These are phyloP conservation scores for Saccharum officinarum DNA, from an alignment of 176 grass and related monocot genomes.

Conservation along the genomic window DNA sequence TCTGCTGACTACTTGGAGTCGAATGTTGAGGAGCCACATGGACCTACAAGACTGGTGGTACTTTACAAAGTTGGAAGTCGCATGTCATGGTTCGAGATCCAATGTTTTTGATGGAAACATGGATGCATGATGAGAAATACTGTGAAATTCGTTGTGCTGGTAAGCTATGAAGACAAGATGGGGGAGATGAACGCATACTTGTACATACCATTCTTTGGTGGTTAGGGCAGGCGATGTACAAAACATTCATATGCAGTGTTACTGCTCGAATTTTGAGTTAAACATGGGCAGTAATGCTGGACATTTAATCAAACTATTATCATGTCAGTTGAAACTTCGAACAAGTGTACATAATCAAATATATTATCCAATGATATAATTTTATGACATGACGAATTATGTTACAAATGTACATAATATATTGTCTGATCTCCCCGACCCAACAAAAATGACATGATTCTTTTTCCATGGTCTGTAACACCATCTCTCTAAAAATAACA, in stretches of 20 bases:
- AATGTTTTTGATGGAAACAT: neutral
- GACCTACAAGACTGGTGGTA: neutral
- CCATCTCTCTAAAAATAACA: too few species aligned
- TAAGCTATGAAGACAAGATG: neutral
- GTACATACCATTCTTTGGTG: neutral
- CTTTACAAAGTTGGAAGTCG: neutral
- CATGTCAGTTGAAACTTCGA: neutral
- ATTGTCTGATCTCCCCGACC: neutral
- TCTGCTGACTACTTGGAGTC: neutral
- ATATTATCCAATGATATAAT: neutral
- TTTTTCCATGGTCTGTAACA: too few species aligned
- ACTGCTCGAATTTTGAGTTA: neutral
- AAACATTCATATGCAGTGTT: neutral
- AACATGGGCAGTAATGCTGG: neutral
- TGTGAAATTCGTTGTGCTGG: neutral
- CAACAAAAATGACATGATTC: neutral
- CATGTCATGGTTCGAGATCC: neutral
- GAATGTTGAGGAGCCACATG: neutral
- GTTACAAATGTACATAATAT: neutral
- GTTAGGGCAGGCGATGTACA: neutral
- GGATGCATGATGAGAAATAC: neutral
- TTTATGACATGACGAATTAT: neutral
- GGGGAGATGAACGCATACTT: neutral
- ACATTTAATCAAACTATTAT: neutral
- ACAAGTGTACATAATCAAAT: neutral